Evolutionary conservation across 2,329 filamentous ascomycete species (phyloP).

Genomic region (Geosmithia putterillii): DNA sequence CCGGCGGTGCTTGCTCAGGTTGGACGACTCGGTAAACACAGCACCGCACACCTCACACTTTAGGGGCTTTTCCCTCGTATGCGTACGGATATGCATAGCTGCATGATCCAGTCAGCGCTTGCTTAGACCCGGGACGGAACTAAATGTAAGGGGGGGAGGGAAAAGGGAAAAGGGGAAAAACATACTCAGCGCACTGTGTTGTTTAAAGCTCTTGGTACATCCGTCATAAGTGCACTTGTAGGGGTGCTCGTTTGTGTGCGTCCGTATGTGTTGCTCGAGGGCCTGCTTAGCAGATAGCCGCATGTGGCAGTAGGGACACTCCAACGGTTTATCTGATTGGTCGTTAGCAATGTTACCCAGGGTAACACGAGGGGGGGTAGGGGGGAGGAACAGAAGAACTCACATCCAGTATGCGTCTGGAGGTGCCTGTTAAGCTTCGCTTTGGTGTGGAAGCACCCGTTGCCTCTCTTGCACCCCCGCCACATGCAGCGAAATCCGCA

Average conservation of each 20-base stretch:
- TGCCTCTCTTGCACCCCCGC: constrained; percentile 40
- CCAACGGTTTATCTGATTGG: constrained; percentile 42
- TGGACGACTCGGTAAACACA: constrained; percentile 52
- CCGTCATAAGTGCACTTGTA: constrained; percentile 36
- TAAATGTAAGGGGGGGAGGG: too few relatives aligned
- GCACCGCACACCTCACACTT: constrained; percentile 46
- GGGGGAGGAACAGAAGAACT: constrained; percentile 17
- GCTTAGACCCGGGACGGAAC: too few relatives aligned
- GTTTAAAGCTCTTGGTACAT: constrained; percentile 48
- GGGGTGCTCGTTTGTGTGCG: constrained; percentile 53
- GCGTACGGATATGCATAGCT: constrained; percentile 57
- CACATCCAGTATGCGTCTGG: constrained; percentile 53
- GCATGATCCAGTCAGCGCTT: not conserved
- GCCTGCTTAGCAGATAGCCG: constrained; percentile 56
- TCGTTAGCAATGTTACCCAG: not conserved
- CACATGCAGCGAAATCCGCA: constrained; percentile 42
- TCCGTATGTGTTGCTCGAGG: constrained; percentile 53
- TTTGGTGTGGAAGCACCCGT: constrained; percentile 41
- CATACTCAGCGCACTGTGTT: constrained; percentile 55
- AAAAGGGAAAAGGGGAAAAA: constrained; percentile 2
- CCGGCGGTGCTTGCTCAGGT: constrained; percentile 52
- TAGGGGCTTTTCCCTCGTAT: constrained; percentile 53
- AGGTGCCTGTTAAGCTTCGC: constrained; percentile 55
- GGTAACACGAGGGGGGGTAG: not conserved
- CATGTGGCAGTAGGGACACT: constrained; percentile 41